Percentiles rank a stretch among this genome's conserved stretches.
Evolutionary conservation across 1,284 basidiomycete species (phyloP).

Genomic region (Hemileia vastatrix): DNA sequence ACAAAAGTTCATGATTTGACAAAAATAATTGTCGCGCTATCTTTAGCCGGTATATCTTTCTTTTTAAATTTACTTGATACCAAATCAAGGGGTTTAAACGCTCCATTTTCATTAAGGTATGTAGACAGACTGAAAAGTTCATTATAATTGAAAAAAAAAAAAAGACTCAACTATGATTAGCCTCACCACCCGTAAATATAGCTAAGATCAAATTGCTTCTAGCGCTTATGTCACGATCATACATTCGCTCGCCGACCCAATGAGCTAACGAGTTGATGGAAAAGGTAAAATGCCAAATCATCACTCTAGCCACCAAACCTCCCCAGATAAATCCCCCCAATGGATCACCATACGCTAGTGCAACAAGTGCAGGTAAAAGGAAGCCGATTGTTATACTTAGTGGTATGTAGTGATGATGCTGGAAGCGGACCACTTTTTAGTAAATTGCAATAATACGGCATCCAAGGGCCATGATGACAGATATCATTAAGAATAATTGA

Average conservation of each 20-base stretch:
- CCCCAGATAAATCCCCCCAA: constrained; percentile 61
- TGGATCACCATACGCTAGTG: constrained; percentile 60
- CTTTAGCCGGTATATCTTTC: too few species aligned
- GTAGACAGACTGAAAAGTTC: constrained; percentile 43
- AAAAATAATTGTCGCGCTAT: too few species aligned
- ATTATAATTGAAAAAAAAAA: constrained; percentile 4
- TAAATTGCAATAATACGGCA: background rate
- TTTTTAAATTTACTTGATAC: too few species aligned
- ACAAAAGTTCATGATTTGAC: too few species aligned
- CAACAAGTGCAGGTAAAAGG: constrained; percentile 54
- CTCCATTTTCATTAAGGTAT: too few species aligned
- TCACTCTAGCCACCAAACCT: constrained; percentile 55
- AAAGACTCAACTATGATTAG: constrained; percentile 65
- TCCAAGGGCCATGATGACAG: background rate
- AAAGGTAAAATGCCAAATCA: constrained; percentile 67
- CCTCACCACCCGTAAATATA: constrained; percentile 63
- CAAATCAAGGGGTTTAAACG: too few species aligned
- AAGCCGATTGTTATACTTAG: constrained; percentile 1
- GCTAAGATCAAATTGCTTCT: constrained; percentile 63
- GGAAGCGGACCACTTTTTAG: constrained; percentile 61
- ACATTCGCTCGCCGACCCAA: constrained; percentile 66
- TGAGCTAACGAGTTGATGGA: constrained; percentile 70
- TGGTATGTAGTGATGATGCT: constrained; percentile 57
- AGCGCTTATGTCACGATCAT: constrained; percentile 67
- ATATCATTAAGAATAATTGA: background rate